These are phyloP conservation scores for Fusarium sambucinum DNA, from an alignment of 2,329 filamentous ascomycete genomes.

Conservation along the genomic window DNA sequence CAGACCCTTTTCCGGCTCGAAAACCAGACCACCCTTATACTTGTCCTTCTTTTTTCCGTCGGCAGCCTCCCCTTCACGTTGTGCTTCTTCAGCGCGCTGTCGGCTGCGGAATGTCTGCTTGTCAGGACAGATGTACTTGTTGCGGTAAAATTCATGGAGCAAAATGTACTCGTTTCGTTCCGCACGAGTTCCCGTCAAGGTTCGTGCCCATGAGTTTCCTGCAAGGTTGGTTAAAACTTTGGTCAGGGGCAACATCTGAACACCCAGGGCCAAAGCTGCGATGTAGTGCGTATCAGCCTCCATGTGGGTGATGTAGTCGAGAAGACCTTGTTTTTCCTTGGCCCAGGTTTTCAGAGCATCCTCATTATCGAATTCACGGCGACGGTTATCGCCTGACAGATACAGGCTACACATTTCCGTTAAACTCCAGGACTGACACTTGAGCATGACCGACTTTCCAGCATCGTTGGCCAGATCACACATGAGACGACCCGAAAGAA, in stretches of 20 bases:
- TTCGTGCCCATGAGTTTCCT: conserved; percentile 98
- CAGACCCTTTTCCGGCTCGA: conserved; percentile 95
- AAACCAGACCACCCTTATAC: conserved; percentile 97
- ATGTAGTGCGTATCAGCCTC: conserved; percentile 97
- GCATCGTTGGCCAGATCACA: conserved; percentile 97
- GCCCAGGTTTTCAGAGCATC: conserved; percentile 86
- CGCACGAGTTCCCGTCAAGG: conserved; percentile 92
- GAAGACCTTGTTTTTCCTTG: conserved; percentile 80
- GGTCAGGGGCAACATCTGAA: conserved; percentile 92
- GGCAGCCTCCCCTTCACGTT: conserved; percentile 72
- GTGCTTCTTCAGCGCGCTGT: conserved; percentile 77
- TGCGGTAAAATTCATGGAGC: conserved; percentile 94
- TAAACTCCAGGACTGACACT: conserved; percentile 97
- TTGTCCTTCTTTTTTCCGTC: conserved; percentile 98
- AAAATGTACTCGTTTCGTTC: conserved; percentile 99
- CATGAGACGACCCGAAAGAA: conserved; percentile 88
- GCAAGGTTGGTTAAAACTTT: conserved; percentile 97
- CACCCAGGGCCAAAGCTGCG: conserved; percentile 86
- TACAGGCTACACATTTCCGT: conserved; percentile 98
- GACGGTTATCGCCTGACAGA: conserved; percentile 76
- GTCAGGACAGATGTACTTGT: conserved; percentile 98
- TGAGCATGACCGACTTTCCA: conserved; percentile 95
- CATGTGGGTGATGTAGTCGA: conserved; percentile 94
- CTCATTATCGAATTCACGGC: conserved; percentile 90
- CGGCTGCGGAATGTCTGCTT: conserved; percentile 86